Evolutionary conservation across 495 filamentous ascomycete genomes (phyloP), one percentile per base, ranked within the genome.

Genomic region (Penicillium macrosclerotiorum): DNA sequence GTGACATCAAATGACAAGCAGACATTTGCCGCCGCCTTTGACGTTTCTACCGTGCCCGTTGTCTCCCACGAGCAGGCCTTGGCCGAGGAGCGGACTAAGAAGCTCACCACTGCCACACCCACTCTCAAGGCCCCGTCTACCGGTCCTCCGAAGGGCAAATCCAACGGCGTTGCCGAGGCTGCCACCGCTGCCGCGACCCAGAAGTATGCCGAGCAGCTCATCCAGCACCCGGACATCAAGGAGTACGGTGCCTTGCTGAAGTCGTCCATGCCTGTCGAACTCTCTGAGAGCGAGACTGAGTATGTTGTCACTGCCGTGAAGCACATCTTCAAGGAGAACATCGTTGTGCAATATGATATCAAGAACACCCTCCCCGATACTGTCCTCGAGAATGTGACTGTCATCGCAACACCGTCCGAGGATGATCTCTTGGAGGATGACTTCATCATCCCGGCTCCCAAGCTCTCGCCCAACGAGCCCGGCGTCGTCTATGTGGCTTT

Each of bases 281-380:
- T 99, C 23, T 96, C 93, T 17, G 93, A 99, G 66, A 87, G 88
- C 49, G 93, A 97, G 67, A 96, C 93, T 12, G 93, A 99, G 69
- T 99, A 99, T 55, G 90, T 96, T 35, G 94, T 97, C 29, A 78
- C 78, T 13, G 88, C 89, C 8, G 78, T 96, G 67, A 99, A 97
- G 72, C 94, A 99, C 56, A 85, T 97, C 57, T 97, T 95, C 82
- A 92, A 91, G 67, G 88, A 95, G 61, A 87, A 97, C 57, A 78
- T 97, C 51, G 94, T 99, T 11, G 71, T 99, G 38, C 94, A 99
- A 65, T 97, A 95, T 69, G 89, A 96, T 57, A 82, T 99, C 65
- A 96, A 96, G 75, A 99, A 99, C 72, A 99, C 94, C 3, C 80
- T 99, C 12, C 82, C 87, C 3, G 89, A 90, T 45, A 92, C 88